These are phyloP conservation scores for Bombardia bombarda DNA, from an alignment of 495 filamentous ascomycete genomes.

Conservation along the genomic window DNA sequence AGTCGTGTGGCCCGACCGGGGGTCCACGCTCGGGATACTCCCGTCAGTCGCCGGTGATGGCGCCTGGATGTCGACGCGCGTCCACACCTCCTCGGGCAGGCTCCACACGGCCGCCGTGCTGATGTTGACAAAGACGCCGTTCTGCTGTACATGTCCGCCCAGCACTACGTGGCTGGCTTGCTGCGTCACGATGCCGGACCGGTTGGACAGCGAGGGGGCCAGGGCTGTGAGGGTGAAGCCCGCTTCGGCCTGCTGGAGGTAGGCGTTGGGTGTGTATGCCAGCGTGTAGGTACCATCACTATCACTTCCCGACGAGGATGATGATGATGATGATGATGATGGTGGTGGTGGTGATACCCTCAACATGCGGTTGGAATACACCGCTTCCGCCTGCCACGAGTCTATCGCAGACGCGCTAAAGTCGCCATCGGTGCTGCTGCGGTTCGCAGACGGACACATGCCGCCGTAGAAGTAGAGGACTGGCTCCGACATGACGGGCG, in stretches of 20 bases:
- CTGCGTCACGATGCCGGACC: slow-evolving; percentile 46
- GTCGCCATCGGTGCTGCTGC: slow-evolving; percentile 23
- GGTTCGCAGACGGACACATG: slow-evolving; percentile 63
- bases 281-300: slow-evolving; percentile 9
- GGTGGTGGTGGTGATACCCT: slow-evolving; percentile 47
- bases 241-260: slow-evolving; percentile 67
- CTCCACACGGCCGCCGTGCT: slow-evolving; percentile 81
- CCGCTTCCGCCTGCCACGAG: slow-evolving; percentile 55
- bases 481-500: slow-evolving; percentile 35
- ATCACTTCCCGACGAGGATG: slow-evolving; percentile 28
- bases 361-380: slow-evolving; percentile 73
- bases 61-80: slow-evolving; percentile 55
- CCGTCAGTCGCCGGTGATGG: slow-evolving; percentile 23
- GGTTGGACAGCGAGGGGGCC: slow-evolving; percentile 45
- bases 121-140: slow-evolving; percentile 92
- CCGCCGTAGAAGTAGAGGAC: slow-evolving; percentile 75
- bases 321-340: too few species aligned
- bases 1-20: slow-evolving; percentile 79
- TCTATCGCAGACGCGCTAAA: too few species aligned
- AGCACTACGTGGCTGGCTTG: slow-evolving; percentile 73
- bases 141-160: slow-evolving; percentile 74
- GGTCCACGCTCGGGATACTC: slow-evolving; percentile 43
- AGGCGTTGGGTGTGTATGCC: slow-evolving; percentile 15
- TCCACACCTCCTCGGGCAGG: slow-evolving; percentile 79
- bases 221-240: slow-evolving; percentile 78